Conservation (phyloP, 139 green algal genomes). For the Micractinium sp. region DNA sequence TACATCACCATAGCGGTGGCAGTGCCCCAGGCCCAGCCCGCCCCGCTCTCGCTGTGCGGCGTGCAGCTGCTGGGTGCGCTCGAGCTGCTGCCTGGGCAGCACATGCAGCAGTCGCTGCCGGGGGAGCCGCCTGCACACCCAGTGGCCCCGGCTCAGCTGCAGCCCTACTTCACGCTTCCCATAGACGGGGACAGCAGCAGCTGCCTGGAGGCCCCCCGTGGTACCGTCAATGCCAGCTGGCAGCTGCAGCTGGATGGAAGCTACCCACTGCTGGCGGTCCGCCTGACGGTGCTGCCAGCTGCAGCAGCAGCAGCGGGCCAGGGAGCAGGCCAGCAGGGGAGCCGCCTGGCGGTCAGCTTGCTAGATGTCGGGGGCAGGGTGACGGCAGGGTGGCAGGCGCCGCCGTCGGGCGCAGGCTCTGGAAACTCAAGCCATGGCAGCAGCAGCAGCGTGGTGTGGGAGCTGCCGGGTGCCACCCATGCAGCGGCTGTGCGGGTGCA, state of each 20-base stretch:
- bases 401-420: neutral
- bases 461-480: neutral
- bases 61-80: conserved; percentile 29
- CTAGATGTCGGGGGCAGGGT: conserved; percentile 5
- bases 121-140: neutral
- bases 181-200: conserved; percentile 23
- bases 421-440: neutral
- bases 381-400: neutral
- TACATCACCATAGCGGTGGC: conserved; percentile 4
- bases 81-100: neutral
- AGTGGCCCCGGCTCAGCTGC: neutral
- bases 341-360: neutral
- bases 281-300: neutral
- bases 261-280: conserved; percentile 12
- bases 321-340: neutral
- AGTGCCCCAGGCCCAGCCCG: neutral
- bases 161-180: conserved; percentile 4
- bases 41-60: conserved; percentile 24
- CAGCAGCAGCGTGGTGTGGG: neutral
- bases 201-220: neutral
- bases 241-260: conserved; percentile 27
- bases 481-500: neutral
- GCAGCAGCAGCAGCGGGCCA: neutral
- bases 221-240: neutral
- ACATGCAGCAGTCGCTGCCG: neutral